Evolutionary conservation across 2,329 filamentous ascomycete genomes (phyloP), one percentile per base, ranked within the genome.

Genomic region (Penicillium sp.): DNA sequence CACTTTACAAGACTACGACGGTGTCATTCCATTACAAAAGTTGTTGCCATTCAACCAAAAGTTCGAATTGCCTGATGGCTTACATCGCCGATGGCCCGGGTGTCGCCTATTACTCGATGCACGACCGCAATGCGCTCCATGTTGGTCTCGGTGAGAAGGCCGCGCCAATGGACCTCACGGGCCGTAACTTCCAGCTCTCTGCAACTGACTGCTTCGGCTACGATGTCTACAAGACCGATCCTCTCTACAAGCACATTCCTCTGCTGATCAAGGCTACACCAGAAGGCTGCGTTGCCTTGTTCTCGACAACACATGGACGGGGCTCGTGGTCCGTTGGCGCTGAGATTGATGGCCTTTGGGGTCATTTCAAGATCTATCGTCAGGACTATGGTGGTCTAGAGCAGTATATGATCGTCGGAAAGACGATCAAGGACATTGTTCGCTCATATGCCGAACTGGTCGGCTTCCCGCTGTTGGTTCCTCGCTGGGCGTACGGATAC

Each of bases 261-360:
- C 80, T 91, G 0, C 78, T 92, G 31, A 87, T 91, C 73, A 89
- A 89, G 56, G 85, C 84, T 0, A 87, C 85, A 0, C 83, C 86
- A 0, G 69, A 82, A 2, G 88, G 87, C 0, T 88, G 85, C 52
- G 82, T 91, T 0, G 89, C 82, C 0, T 82, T 87, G 18, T 89
- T 91, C 71, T 90, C 88, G 0, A 88, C 87, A 0, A 85, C 83
- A 2, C 86, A 91, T 67, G 79, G 82, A 0, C 78, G 88, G 53
- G 88, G 87, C 0, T 82, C 81, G 16, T 91, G 87, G 78, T 84
- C 83, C 9, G 79, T 91, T 7, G 89, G 89, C 2, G 85, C 85
- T 1, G 89, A 91, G 72, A 88, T 91, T 74, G 89, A 92, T 68
- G 88, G 89, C 31, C 83, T 91, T 75, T 91, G 88, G 87, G 89